Conservation (phyloP, 805 yeast species). For the Myxozyma monticola region DNA sequence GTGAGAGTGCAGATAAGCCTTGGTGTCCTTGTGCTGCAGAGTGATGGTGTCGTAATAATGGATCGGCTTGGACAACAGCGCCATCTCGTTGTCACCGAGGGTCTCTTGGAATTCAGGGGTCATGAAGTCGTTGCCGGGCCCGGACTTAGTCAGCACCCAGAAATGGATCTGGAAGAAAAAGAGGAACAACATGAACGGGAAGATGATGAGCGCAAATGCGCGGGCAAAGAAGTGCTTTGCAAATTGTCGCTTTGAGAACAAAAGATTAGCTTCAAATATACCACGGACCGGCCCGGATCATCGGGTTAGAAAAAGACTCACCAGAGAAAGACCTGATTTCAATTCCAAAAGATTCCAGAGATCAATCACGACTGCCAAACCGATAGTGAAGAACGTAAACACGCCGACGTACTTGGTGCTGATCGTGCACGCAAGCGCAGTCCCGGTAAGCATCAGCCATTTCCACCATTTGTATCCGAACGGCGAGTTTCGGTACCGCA, state of each 20-base stretch:
- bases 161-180: constrained; percentile 94
- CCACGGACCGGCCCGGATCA: background rate
- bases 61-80: constrained; percentile 67
- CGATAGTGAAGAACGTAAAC: constrained; percentile 84
- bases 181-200: constrained; percentile 80
- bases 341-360: constrained; percentile 84
- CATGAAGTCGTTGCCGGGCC: constrained; percentile 96
- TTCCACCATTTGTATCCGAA: constrained; percentile 77
- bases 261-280: constrained; percentile 32
- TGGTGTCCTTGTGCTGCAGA: constrained; percentile 76
- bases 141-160: constrained; percentile 75
- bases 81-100: constrained; percentile 76
- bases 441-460: constrained; percentile 84
- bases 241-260: constrained; percentile 50
- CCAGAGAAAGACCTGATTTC: constrained; percentile 57
- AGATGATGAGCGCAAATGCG: constrained; percentile 63
- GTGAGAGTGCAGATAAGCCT: constrained; percentile 82
- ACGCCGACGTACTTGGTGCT: constrained; percentile 96
- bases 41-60: constrained; percentile 77
- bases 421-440: constrained; percentile 84
- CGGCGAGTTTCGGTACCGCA: constrained; percentile 64
- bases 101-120: constrained; percentile 93
- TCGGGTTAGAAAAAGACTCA: background rate
- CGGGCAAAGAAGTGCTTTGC: constrained; percentile 74
- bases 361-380: constrained; percentile 80